phyloP scores from a whole-genome alignment of 164 flowering plant species.

The Umbellularia californica region DNA sequence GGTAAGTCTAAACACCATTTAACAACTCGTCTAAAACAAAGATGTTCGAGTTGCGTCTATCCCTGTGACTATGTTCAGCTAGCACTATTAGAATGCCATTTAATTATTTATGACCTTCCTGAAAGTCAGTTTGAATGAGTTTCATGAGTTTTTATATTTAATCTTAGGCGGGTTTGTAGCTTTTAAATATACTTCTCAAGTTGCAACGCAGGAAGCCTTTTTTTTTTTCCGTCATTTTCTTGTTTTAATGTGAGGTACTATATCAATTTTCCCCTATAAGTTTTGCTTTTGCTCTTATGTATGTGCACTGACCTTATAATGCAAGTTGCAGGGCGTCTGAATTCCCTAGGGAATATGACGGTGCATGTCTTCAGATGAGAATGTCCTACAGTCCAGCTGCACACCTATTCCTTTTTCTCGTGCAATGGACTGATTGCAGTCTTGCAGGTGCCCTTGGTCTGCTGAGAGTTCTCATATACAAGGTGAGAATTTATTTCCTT shows the following conservation, averaged over 20 bases:
- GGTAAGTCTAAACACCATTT: too few species aligned
- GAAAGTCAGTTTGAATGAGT: too few species aligned
- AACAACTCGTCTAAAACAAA: too few species aligned
- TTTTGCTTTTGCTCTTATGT: conserved; percentile 2
- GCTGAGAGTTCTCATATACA: conserved; percentile 63
- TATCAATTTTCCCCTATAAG: neutral
- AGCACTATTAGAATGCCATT: too few species aligned
- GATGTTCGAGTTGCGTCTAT: too few species aligned
- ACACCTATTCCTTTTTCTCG: conserved; percentile 76
- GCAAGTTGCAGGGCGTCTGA: conserved; percentile 71
- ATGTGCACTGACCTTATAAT: conserved; percentile 4
- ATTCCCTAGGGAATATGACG: conserved; percentile 78
- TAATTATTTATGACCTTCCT: too few species aligned
- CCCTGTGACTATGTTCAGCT: too few species aligned
- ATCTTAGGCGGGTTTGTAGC: too few species aligned
- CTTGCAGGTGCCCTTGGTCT: conserved; percentile 87
- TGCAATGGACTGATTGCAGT: conserved; percentile 90
- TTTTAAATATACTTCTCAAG: too few species aligned
- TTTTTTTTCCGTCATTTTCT: neutral
- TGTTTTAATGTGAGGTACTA: neutral
- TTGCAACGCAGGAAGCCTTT: too few species aligned
- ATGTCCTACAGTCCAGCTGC: conserved; percentile 92
- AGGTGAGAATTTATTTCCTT: conserved; percentile 40
- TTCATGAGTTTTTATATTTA: too few species aligned
- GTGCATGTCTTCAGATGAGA: conserved; percentile 93